Evolutionary conservation across 176 grass and related monocot species (phyloP).

Genomic region (Musa troglodytarum): DNA sequence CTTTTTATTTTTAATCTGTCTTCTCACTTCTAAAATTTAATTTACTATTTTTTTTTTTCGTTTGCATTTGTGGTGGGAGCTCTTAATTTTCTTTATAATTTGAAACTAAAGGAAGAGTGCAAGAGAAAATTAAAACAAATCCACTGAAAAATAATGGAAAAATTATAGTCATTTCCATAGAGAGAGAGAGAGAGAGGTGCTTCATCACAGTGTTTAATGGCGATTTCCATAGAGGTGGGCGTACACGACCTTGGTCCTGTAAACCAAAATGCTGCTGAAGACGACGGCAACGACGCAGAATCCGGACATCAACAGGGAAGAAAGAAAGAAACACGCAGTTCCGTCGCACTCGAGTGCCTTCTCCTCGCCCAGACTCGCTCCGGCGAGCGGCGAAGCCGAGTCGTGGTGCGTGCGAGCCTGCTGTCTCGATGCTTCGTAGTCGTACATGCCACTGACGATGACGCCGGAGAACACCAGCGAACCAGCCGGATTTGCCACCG

Average conservation of each 20-base stretch:
- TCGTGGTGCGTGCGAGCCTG: conserved; percentile 32
- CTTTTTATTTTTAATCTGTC: too few species aligned
- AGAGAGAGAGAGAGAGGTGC: too few species aligned
- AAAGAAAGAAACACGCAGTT: conserved; percentile 64
- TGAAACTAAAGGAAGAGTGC: too few species aligned
- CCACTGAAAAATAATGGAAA: too few species aligned
- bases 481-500: background rate
- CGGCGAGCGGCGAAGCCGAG: background rate
- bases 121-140: too few species aligned
- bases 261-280: conserved; percentile 60
- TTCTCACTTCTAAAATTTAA: too few species aligned
- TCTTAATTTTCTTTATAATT: too few species aligned
- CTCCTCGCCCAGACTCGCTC: conserved; percentile 15
- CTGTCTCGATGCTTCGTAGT: conserved; percentile 26
- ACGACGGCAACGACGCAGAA: conserved; percentile 62
- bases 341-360: conserved; percentile 49
- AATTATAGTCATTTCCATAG: too few species aligned
- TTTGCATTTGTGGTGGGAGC: too few species aligned
- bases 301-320: conserved; percentile 70
- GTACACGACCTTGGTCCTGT: conserved; percentile 69
- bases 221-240: conserved; percentile 38
- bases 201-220: too few species aligned
- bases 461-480: conserved; percentile 81
- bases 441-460: conserved; percentile 37
- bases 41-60: too few species aligned